Evolutionary conservation across 768 basidiomycete genomes (phyloP), one percentile per base, ranked within the genome.

Genomic region (Leccinum broughii): DNA sequence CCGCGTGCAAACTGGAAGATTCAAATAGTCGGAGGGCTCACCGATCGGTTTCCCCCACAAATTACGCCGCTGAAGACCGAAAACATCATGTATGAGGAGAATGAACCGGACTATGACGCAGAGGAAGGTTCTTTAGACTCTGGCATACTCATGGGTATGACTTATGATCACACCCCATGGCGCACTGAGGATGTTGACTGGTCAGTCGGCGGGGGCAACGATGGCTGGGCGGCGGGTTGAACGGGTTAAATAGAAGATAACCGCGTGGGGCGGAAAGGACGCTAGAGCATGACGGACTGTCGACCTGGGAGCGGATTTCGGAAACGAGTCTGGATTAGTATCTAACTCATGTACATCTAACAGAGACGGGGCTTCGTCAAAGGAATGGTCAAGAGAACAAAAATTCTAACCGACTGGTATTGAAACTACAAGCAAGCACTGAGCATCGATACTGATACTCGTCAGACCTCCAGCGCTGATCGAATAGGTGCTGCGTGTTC

Each of bases 1-100:
- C 68, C 22, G 10, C 58, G 65, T 32, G 61, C 34, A 34, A 70
- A 70, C 49, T 77, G 77, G 78, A 62, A 51, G 32, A 66, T 78
- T 28, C 62, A 60, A 32, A 59, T 78, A 2, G 58, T 68, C 1
- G 72, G 71, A 15, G 65, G 51, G 55, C 56, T 65, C 51, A 50
- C 64, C 56, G 8, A 54, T 15, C 56, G 35, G 32, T 50, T 51
- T 30, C 56, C 61, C 1, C 32, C 30, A 57, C 62, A 61, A 59
- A 46, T 35, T 53, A 57, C 48, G 17, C 34, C 49, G 57, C 52
- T 56, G 51, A 61, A 62, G 57, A 59, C 48, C 28, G 57, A 64
- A 57, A 49, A 51, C 44, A 59, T 53, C 54, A 63, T 52, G 39
- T 64, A 65, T 35, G 68, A 68, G 24, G 67, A 68, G 10, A 66